These are phyloP conservation scores for Mycena venus DNA, from an alignment of 768 basidiomycete genomes.

Conservation along the genomic window DNA sequence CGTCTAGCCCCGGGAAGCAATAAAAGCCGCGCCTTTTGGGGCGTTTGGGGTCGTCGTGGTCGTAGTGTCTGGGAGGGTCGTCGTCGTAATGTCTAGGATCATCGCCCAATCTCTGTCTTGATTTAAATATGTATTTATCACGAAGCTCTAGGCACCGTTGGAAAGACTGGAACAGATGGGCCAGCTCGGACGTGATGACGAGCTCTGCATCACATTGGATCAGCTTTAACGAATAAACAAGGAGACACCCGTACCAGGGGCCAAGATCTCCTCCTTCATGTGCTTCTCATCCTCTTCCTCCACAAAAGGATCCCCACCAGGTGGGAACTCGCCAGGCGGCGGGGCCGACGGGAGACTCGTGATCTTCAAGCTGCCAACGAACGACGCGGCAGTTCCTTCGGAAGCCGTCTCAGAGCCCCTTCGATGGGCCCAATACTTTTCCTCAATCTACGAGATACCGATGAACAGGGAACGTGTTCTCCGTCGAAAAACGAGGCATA, in stretches of 20 bases:
- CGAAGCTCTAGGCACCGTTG: conserved; percentile 90
- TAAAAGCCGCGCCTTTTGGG: no score
- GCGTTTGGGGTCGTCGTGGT: no score
- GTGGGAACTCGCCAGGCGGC: conserved; percentile 28
- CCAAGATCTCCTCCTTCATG: conserved; percentile 33
- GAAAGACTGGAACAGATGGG: conserved; percentile 76
- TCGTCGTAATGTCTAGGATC: conserved; percentile 95
- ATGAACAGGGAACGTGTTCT: conserved; percentile 5
- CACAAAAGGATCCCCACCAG: conserved; percentile 37
- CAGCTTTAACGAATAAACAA: conserved; percentile 29
- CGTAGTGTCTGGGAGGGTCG: no score
- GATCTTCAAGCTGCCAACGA: conserved; percentile 56
- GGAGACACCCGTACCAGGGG: conserved; percentile 28
- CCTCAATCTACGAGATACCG: conserved; percentile 69
- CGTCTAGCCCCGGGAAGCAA: conserved; percentile 81
- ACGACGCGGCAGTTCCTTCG: conserved; percentile 51
- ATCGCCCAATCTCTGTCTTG: conserved; percentile 93
- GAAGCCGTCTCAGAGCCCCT: conserved; percentile 69
- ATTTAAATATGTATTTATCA: conserved; percentile 94
- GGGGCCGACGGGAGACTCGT: conserved; percentile 48
- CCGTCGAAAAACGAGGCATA: conserved; percentile 50
- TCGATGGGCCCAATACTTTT: conserved; percentile 77
- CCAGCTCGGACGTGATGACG: conserved; percentile 60
- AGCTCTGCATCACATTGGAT: conserved; percentile 42
- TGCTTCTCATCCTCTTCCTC: conserved; percentile 48